phyloP scores from a whole-genome alignment of 768 basidiomycete species.

The Pisolithus microcarpus region DNA sequence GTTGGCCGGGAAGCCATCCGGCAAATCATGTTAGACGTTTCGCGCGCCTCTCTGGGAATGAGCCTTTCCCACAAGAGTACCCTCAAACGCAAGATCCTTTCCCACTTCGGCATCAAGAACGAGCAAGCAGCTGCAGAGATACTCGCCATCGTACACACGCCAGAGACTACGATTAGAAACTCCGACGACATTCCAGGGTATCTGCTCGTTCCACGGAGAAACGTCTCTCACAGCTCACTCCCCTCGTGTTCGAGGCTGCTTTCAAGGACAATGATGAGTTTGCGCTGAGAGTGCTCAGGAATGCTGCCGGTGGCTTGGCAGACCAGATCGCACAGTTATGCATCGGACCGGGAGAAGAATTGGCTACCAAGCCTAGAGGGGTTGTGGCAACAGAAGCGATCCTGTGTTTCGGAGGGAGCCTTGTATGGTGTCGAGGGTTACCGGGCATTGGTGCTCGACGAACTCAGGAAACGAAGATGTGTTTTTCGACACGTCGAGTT shows the following conservation, averaged over 20 bases:
- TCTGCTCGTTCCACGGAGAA: constrained; percentile 50
- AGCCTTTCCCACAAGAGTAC: constrained; percentile 12
- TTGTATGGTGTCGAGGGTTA: constrained; percentile 61
- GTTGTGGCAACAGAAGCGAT: constrained; percentile 52
- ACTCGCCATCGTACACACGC: constrained; percentile 54
- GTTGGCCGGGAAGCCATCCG: constrained; percentile 73
- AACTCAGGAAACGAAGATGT: constrained; percentile 50
- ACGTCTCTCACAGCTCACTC: constrained; percentile 65
- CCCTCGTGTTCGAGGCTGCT: constrained; percentile 71
- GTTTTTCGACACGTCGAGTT: constrained; percentile 59
- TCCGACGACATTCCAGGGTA: constrained; percentile 15
- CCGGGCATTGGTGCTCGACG: constrained; percentile 45
- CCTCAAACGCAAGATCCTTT: constrained; percentile 44
- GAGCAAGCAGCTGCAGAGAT: constrained; percentile 49
- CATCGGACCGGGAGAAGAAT: constrained; percentile 32
- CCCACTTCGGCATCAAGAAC: constrained; percentile 46
- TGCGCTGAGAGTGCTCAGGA: constrained; percentile 51
- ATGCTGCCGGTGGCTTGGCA: constrained; percentile 48
- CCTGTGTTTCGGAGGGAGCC: constrained; percentile 73
- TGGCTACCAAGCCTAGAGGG: constrained; percentile 22
- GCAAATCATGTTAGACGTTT: constrained; percentile 52
- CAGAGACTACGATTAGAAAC: constrained; percentile 39
- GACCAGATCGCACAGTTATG: constrained; percentile 48
- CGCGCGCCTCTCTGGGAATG: constrained; percentile 37
- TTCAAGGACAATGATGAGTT: constrained; percentile 63